A percentile compares a stretch with the other conserved stretches of the same genome.
phyloP scores from a whole-genome alignment of 768 basidiomycete species.

The Pulveroboletus sp. region DNA sequence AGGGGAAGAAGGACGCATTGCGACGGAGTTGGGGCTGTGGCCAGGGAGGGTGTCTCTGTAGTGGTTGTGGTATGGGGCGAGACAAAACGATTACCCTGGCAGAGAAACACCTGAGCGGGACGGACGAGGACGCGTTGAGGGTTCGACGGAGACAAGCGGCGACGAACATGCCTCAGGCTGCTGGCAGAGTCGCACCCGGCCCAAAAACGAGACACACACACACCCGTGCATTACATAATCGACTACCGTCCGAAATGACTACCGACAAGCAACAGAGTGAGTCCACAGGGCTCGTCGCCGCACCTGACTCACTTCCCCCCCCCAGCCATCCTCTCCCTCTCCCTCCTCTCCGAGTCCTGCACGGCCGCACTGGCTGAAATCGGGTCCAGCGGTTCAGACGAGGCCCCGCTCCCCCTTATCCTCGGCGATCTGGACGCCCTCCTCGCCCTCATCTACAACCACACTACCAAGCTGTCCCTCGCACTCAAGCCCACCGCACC shows the following conservation, averaged over 20 bases:
- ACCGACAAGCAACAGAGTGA: conserved; percentile 22
- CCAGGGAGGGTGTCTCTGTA: conserved; percentile 32
- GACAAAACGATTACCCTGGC: neutral
- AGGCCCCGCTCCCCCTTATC: conserved; percentile 32
- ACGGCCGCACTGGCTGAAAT: conserved; percentile 14
- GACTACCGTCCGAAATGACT: conserved; percentile 18
- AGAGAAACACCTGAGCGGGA: neutral
- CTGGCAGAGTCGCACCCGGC: neutral
- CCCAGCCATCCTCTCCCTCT: conserved; percentile 13
- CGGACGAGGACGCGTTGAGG: neutral
- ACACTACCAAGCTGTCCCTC: conserved; percentile 59
- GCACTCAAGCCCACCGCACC: conserved; percentile 56
- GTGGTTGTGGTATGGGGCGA: neutral
- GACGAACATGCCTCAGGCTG: neutral
- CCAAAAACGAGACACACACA: neutral
- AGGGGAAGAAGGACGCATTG: conserved; percentile 28
- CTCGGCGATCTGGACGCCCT: conserved; percentile 54
- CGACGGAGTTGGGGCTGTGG: conserved; percentile 21
- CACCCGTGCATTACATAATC: conserved; percentile 12
- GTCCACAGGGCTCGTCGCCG: neutral
- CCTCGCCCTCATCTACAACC: conserved; percentile 51
- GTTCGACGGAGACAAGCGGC: neutral
- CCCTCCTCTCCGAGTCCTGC: conserved; percentile 16
- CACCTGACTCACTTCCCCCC: neutral
- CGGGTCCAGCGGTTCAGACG: neutral